These are phyloP conservation scores for Pisolithus tinctorius DNA, from an alignment of 768 basidiomycete genomes.

Conservation along the genomic window DNA sequence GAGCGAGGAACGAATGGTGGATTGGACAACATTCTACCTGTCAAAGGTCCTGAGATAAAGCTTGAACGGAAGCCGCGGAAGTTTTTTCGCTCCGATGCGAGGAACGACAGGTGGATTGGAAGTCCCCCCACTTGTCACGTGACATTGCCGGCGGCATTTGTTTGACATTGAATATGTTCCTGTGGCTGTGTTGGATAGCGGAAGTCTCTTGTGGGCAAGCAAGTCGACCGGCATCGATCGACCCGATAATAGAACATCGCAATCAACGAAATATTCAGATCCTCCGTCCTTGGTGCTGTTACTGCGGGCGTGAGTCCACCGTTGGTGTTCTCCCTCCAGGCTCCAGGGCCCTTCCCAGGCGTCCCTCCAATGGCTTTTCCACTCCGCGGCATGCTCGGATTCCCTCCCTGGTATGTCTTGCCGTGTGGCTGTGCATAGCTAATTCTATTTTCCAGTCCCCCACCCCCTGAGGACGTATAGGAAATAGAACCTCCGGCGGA, in stretches of 20 bases:
- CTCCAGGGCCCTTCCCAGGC: slow-evolving; percentile 33
- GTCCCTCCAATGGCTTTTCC: slow-evolving; percentile 34
- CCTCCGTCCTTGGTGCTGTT: slow-evolving; percentile 96
- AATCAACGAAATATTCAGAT: slow-evolving; percentile 37
- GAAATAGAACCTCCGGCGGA: no score
- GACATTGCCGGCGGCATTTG: no score
- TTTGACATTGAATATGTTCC: no score
- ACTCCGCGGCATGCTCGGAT: slow-evolving; percentile 41
- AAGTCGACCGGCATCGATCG: slow-evolving; percentile 2
- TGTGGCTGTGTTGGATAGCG: no score
- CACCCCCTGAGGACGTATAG: no score
- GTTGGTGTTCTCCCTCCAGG: slow-evolving; percentile 32
- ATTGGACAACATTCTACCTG: no score
- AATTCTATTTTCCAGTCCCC: slow-evolving; percentile 27
- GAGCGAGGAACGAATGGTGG: no score
- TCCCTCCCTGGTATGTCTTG: slow-evolving; percentile 50
- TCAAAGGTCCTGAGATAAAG: no score
- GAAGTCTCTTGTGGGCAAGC: slow-evolving; percentile 25
- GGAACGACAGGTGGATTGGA: no score
- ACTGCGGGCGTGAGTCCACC: slow-evolving; percentile 89
- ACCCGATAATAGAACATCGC: neutral
- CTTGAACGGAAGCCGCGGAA: no score
- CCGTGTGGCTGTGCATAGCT: slow-evolving; percentile 6
- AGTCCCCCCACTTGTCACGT: no score
- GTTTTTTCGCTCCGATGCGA: no score